A percentile compares a stretch with the other conserved stretches of the same genome.
These are phyloP conservation scores for Aspergillus affinis DNA, from an alignment of 495 filamentous ascomycete genomes.

Conservation along the genomic window DNA sequence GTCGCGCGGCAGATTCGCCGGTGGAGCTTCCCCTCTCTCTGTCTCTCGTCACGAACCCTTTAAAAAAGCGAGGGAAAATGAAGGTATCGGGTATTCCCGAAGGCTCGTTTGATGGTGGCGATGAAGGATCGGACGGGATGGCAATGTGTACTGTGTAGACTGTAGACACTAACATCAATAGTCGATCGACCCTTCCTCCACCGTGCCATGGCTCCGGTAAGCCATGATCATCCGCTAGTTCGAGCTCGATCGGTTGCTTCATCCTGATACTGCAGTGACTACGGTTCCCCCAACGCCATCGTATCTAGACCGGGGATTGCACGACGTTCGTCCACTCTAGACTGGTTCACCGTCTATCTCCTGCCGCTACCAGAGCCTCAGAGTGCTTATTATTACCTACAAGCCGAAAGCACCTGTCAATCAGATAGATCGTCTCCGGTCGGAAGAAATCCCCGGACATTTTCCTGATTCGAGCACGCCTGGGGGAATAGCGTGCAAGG, in stretches of 20 bases:
- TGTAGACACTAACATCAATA: background rate
- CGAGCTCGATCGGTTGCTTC: background rate
- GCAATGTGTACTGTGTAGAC: background rate
- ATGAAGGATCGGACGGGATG: background rate
- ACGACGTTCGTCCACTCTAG: no score
- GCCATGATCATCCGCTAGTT: constrained; percentile 4
- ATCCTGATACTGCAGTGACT: no score
- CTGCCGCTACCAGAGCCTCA: background rate
- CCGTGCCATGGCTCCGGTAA: background rate
- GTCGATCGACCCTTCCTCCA: constrained; percentile 1
- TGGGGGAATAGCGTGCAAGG: no score
- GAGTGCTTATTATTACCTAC: background rate
- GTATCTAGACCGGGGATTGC: no score
- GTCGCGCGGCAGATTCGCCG: constrained; percentile 4
- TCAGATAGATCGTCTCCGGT: background rate
- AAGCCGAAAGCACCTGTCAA: background rate
- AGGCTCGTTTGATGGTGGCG: background rate
- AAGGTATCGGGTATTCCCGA: background rate
- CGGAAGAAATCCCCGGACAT: background rate
- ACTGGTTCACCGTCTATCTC: no score
- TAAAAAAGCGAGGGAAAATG: background rate
- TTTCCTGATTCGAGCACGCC: background rate
- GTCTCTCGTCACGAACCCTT: background rate
- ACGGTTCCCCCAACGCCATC: no score
- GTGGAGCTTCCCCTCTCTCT: background rate